Percentiles rank a stretch among this genome's conserved stretches.
phyloP scores from a whole-genome alignment of 2,329 filamentous ascomycete species.

The Trichophaea hybrida region DNA sequence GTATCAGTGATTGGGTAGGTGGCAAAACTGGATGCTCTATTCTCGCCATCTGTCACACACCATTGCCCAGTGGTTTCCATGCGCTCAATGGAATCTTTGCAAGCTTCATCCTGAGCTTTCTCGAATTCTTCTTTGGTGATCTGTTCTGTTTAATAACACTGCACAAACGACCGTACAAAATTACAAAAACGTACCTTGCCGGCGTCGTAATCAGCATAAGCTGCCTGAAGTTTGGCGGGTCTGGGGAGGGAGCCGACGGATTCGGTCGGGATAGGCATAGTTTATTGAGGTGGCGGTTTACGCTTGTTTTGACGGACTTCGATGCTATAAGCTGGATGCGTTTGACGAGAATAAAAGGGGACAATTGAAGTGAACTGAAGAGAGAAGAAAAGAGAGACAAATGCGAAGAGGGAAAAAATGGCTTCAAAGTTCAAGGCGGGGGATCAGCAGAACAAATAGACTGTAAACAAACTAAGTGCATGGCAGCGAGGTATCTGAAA shows the following conservation, averaged over 20 bases:
- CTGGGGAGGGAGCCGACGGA: conserved; percentile 21
- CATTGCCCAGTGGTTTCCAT: conserved; percentile 27
- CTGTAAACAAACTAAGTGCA: too few relatives aligned
- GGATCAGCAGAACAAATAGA: too few relatives aligned
- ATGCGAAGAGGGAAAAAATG: too few relatives aligned
- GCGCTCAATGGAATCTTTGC: conserved; percentile 27
- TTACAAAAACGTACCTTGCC: conserved; percentile 1
- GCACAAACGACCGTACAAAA: not conserved
- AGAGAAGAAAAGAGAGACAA: too few relatives aligned
- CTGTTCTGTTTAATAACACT: conserved; percentile 5
- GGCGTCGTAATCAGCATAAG: conserved; percentile 28
- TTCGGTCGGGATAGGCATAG: conserved; percentile 20
- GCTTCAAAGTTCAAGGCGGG: too few relatives aligned
- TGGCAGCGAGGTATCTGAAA: too few relatives aligned
- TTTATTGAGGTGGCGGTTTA: not conserved
- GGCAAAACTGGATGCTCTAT: conserved; percentile 29
- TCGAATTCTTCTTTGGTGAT: conserved; percentile 26
- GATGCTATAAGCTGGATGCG: too few relatives aligned
- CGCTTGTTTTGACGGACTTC: too few relatives aligned
- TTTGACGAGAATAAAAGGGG: too few relatives aligned
- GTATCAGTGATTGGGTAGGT: conserved; percentile 29
- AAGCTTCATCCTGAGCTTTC: conserved; percentile 28
- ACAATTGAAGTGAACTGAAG: too few relatives aligned
- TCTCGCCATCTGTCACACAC: conserved; percentile 29
- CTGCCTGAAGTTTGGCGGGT: conserved; percentile 25